phyloP scores from a whole-genome alignment of 371 early-diverging fungal genomes.

The Rhizopus microsporus region DNA sequence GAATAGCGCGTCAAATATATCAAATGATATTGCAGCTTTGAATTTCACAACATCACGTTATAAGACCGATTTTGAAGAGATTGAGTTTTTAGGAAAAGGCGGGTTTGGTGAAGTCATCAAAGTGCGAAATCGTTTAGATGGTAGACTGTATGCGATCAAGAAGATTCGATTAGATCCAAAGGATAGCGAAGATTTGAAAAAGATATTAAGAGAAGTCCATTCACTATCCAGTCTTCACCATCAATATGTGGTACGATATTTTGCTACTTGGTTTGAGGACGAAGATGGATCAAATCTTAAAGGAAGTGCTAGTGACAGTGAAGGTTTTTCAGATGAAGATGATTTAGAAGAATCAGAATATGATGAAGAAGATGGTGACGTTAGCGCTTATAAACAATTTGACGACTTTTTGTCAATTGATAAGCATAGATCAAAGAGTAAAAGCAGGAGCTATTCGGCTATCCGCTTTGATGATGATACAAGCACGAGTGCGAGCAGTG shows the following conservation, averaged over 20 bases:
- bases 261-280: conserved; percentile 94
- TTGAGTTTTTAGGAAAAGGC: conserved; percentile 90
- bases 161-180: conserved; percentile 77
- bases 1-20: background rate
- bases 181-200: conserved; percentile 75
- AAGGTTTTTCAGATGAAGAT: conserved; percentile 49
- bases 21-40: background rate
- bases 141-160: conserved; percentile 90
- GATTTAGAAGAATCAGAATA: conserved; percentile 43
- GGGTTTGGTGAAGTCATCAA: conserved; percentile 96
- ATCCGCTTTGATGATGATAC: conserved; percentile 54
- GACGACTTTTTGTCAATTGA: conserved; percentile 55
- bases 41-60: conserved; percentile 63
- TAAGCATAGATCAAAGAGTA: conserved; percentile 39
- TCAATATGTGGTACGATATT: conserved; percentile 90
- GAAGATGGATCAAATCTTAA: conserved; percentile 22
- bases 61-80: conserved; percentile 88
- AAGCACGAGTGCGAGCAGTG: conserved; percentile 15
- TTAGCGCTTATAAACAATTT: conserved; percentile 52
- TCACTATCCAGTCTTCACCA: conserved; percentile 90
- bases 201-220: conserved; percentile 89
- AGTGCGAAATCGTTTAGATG: conserved; percentile 83
- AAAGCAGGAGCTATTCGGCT: conserved; percentile 57
- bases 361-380: conserved; percentile 46
- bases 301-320: conserved; percentile 54